phyloP scores from a whole-genome alignment of 208 protist species.

The Spongospora subterranea region DNA sequence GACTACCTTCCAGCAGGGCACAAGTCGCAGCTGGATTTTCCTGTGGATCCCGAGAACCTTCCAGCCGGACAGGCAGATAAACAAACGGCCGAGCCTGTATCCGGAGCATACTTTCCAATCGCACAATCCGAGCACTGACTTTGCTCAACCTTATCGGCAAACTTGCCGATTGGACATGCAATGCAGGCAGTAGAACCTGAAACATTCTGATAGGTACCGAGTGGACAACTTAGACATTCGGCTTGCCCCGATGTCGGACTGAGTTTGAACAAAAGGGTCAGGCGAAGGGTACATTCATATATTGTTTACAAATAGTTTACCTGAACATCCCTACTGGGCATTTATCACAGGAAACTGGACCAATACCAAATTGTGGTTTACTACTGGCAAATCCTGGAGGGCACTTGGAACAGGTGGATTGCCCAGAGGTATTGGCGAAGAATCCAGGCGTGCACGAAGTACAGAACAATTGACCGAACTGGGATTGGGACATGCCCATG shows the following conservation, averaged over 20 bases:
- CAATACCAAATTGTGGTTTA: background rate
- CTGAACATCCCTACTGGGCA: background rate
- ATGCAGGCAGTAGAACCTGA: background rate
- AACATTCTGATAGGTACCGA: constrained; percentile 8
- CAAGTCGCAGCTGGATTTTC: background rate
- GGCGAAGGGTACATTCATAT: background rate
- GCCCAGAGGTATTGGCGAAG: background rate
- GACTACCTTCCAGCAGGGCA: constrained; percentile 52
- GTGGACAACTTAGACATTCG: background rate
- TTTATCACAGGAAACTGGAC: background rate
- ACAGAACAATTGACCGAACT: background rate
- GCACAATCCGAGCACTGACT: background rate
- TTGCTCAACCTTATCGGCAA: background rate
- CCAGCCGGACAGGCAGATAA: constrained; percentile 39
- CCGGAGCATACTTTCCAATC: constrained; percentile 23
- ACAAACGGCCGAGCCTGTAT: background rate
- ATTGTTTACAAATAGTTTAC: background rate
- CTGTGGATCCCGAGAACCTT: background rate
- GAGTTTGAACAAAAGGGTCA: background rate
- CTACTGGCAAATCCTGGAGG: background rate
- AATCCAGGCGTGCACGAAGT: background rate
- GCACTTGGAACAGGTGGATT: background rate
- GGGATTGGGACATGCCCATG: background rate
- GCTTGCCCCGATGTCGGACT: background rate
- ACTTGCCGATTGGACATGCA: background rate